Percentiles rank a stretch among this genome's conserved stretches.
Evolutionary conservation across 768 basidiomycete species (phyloP).

Genomic region (Hypsizygus marmoreus): DNA sequence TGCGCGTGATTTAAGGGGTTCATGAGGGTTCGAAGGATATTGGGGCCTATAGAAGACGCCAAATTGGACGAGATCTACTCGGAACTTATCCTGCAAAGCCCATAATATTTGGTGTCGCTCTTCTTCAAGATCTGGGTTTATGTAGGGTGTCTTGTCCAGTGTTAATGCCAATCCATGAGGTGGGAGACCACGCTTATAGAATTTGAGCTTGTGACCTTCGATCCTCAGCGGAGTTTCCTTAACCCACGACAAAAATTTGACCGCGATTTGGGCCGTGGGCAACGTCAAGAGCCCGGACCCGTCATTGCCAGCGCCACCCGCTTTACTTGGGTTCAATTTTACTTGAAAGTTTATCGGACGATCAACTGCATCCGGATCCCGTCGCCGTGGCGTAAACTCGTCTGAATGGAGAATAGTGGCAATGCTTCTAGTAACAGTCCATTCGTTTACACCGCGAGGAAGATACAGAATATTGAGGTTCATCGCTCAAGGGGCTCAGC

Average conservation of each 20-base stretch:
- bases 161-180: conserved; percentile 27
- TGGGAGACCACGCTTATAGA: conserved; percentile 18
- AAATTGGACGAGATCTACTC: conserved; percentile 66
- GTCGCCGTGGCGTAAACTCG: conserved; percentile 41
- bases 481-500: conserved; percentile 26
- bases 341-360: conserved; percentile 62
- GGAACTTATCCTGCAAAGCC: conserved; percentile 48
- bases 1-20: conserved; percentile 38
- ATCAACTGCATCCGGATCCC: conserved; percentile 29
- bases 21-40: conserved; percentile 29
- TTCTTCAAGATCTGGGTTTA: conserved; percentile 55
- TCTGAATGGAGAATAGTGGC: conserved; percentile 58
- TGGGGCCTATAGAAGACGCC: conserved; percentile 54
- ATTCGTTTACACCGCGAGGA: conserved; percentile 47
- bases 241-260: conserved; percentile 49
- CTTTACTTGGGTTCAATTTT: conserved; percentile 46
- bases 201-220: conserved; percentile 41
- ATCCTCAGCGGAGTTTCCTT: conserved; percentile 43
- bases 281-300: conserved; percentile 48
- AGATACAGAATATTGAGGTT: conserved; percentile 38
- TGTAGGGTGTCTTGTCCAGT: conserved; percentile 56
- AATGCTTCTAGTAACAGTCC: conserved; percentile 59
- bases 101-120: conserved; percentile 45
- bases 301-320: conserved; percentile 56
- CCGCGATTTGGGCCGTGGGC: conserved; percentile 38